These are phyloP conservation scores for Microsporum audouinii DNA, from an alignment of 2,329 filamentous ascomycete genomes.

Conservation along the genomic window DNA sequence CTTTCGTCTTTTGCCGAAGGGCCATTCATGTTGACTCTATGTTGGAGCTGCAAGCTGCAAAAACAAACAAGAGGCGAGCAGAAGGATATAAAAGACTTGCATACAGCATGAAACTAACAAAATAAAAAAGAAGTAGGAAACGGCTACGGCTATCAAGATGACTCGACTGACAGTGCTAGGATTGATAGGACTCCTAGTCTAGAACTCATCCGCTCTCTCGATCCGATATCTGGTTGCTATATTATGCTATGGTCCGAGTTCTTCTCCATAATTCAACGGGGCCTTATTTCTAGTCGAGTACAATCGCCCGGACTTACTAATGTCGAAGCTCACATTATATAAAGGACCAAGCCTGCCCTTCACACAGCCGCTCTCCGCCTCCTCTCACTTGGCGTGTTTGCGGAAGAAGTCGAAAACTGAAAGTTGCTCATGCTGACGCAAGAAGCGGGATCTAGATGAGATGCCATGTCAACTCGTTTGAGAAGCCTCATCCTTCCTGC, in stretches of 20 bases:
- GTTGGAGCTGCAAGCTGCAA: no score
- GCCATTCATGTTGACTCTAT: no score
- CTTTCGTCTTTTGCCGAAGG: no score
- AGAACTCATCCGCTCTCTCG: not conserved
- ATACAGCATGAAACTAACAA: no score
- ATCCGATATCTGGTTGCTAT: not conserved
- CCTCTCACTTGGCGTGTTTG: not conserved
- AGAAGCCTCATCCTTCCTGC: not conserved
- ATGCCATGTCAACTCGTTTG: not conserved
- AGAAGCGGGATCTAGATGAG: not conserved
- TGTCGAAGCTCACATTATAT: not conserved
- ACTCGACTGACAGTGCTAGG: not conserved
- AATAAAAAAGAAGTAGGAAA: no score
- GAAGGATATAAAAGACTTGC: no score
- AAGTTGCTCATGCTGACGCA: not conserved
- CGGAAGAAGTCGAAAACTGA: not conserved
- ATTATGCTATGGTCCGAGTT: not conserved
- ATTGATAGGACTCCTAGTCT: not conserved
- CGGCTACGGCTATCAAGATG: not conserved
- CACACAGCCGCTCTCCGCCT: not conserved
- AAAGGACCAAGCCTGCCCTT: not conserved
- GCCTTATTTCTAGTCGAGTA: not conserved
- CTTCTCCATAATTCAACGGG: not conserved
- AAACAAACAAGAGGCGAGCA: no score
- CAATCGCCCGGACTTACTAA: not conserved